Base-by-base conservation (phyloP, 371 early-diverging fungal genomes). In the Choanephora cucurbitarum region DNA sequence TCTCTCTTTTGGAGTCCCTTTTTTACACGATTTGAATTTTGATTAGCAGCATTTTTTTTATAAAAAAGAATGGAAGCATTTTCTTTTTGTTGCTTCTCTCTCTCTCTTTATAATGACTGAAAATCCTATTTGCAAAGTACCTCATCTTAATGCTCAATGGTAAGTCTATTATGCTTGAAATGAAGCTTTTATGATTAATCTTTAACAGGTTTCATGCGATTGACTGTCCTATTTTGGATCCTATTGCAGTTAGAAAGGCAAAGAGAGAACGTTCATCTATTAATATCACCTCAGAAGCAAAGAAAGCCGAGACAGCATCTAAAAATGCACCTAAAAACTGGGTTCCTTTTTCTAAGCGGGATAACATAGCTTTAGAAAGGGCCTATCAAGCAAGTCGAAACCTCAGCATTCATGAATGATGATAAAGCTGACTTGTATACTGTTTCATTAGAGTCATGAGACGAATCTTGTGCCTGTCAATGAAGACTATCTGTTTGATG, bases 401-500 rank as follows among this genome's bases (percentile, higher is more conserved):
- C 24, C 19, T 0, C 45, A n/a, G 32, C 18, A 24, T 31, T 21
- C 32, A 49, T 40, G 10, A n/a, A 15, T 51, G 9, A 8, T 14
- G n/a, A 19, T 49, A 22, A n/a, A 1, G 67, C 28, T 2, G 28
- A 8, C 41, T 17, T 42, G 42, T 41, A 48, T 6, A 24, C n/a
- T 42, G n/a, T 4, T 19, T 14, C 11, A 2, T 24, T 34, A 18
- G 23, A n/a, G 3, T 17, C n/a, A 11, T 32, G 19, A 24, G 32
- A 9, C 40, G 24, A n/a, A 18, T 21, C 8, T 44, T 9, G 79
- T 85, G 14, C 69, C 76, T 15, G 84, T 82, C 10, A 85, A 84
- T 55, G 91, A 93, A 59, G 91, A 92, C 58, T 74, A 87, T 57
- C 73, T 94, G 32, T 91, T 86, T 59, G 90, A 92, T 69, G 92